Base-by-base conservation (phyloP, 1,284 basidiomycete species). In the Rhodotorula sp. region DNA sequence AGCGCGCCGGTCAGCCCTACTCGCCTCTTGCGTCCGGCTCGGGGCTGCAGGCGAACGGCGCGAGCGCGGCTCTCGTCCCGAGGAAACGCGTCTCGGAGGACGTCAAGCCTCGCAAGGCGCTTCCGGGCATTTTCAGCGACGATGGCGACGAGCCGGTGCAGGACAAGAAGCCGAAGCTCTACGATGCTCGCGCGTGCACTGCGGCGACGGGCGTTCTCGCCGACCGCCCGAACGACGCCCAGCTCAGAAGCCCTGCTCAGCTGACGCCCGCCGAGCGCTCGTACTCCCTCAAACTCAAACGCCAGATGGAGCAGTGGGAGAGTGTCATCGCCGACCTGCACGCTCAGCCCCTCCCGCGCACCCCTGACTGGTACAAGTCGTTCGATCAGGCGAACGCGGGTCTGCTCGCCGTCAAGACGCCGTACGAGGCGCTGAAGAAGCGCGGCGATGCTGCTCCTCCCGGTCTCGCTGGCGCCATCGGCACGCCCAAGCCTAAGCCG, bases 161-260 rank as follows among this genome's bases (percentile, higher is more conserved):
- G 48, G 66, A 66, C 60, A 70, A 70, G 68, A 67, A 67, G 64
- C 66, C 62, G 42, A 60, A 58, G 52, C 41, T 72, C 48, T 62
- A 60, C 41, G 44, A 16, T 27, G n/a, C 53, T 13, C 56, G 52
- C 13, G 49, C 45, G 25, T 45, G 19, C 34, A 14, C 53, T n/a
- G 59, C 66, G 23, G 53, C 19, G 50, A n/a, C 45, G 41, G 25
- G 55, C 44, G 56, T 72, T 49, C 52, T 68, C 63, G 44, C 50
- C 34, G 60, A 62, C 56, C 60, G 55, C 45, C 49, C 45, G 21
- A 71, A 71, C 60, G 48, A 42, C 25, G 25, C 50, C 16, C 52
- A 46, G 46, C 46, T 19, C 23, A 9, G 23, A 13, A 50, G 3
- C 41, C 9, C 14, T 42, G 5, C 23, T 7, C 19, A 52, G 41